A percentile compares a stretch with the other conserved stretches of the same genome.
These are phyloP conservation scores for Lolium rigidum DNA, from an alignment of 176 grass and related monocot genomes.

Conservation along the genomic window DNA sequence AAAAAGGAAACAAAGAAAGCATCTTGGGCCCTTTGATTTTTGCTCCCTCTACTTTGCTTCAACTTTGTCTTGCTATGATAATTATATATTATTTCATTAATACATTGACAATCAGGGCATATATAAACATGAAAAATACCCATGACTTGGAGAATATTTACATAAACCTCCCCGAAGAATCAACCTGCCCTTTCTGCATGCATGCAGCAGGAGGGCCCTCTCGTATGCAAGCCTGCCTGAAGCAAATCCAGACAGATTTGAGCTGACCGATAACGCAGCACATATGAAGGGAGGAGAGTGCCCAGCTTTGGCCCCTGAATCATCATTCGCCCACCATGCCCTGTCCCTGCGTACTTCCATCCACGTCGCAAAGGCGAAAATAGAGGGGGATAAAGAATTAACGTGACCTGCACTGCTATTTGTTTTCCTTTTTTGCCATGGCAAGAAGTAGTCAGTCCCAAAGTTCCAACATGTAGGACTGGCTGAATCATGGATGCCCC, in stretches of 20 bases:
- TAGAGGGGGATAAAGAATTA: not conserved
- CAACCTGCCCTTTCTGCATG: conserved; percentile 24
- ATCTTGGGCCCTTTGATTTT: too few relatives aligned
- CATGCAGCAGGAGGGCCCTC: conserved; percentile 30
- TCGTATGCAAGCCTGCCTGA: conserved; percentile 23
- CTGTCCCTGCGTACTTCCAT: too few relatives aligned
- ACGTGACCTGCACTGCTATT: not conserved
- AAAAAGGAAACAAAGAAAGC: too few relatives aligned
- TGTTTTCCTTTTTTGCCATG: not conserved
- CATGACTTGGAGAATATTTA: too few relatives aligned
- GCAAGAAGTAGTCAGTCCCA: too few relatives aligned
- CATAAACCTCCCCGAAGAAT: too few relatives aligned
- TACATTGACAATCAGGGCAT: too few relatives aligned
- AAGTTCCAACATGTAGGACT: not conserved
- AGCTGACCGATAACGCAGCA: conserved; percentile 34
- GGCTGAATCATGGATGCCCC: conserved; percentile 18
- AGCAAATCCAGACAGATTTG: conserved; percentile 28
- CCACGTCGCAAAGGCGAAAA: not conserved
- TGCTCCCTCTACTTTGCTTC: too few relatives aligned
- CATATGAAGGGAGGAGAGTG: not conserved
- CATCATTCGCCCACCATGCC: conserved; percentile 28
- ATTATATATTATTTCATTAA: too few relatives aligned
- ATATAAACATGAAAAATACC: too few relatives aligned
- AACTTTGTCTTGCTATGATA: too few relatives aligned
- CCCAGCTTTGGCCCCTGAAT: conserved; percentile 28